phyloP scores from a whole-genome alignment of 31 red algal species.

The Bonnemaisonia californica region DNA sequence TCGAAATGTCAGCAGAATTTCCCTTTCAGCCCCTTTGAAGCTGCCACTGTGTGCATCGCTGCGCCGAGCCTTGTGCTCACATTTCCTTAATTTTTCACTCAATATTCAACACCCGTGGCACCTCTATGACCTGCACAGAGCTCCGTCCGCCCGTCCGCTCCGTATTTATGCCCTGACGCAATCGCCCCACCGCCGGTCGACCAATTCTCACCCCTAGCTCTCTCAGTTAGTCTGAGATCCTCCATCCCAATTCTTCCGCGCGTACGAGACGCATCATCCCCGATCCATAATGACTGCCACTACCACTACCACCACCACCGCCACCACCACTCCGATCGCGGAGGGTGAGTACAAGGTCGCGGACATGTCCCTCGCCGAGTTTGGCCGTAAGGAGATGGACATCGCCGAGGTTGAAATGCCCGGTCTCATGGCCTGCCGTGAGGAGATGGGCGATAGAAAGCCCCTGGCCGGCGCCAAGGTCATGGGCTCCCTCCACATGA shows the following conservation, averaged over 20 bases:
- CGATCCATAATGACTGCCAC: background rate
- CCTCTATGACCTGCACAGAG: background rate
- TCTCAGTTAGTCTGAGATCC: background rate
- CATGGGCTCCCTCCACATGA: constrained; percentile 99
- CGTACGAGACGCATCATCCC: background rate
- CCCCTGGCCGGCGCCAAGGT: constrained; percentile 84
- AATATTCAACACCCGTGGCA: background rate
- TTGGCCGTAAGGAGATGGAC: constrained; percentile 89
- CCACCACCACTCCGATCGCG: constrained; percentile 37
- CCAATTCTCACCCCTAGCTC: background rate
- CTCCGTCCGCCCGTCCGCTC: background rate
- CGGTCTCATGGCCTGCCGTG: constrained; percentile 82
- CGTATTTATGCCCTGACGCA: background rate
- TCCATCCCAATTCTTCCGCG: background rate
- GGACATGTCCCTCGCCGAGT: constrained; percentile 89
- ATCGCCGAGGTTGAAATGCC: constrained; percentile 98
- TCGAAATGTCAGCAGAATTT: too few species aligned
- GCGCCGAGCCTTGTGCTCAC: background rate
- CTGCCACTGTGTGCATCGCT: background rate
- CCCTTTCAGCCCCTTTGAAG: too few species aligned
- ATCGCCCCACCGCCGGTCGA: background rate
- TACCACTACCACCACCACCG: constrained; percentile 34
- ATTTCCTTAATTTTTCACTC: background rate
- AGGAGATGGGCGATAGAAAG: constrained; percentile 73
- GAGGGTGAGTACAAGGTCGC: constrained; percentile 91